A percentile compares a stretch with the other conserved stretches of the same genome.
phyloP scores from a whole-genome alignment of 768 basidiomycete species.

The Podaxis sp. region DNA sequence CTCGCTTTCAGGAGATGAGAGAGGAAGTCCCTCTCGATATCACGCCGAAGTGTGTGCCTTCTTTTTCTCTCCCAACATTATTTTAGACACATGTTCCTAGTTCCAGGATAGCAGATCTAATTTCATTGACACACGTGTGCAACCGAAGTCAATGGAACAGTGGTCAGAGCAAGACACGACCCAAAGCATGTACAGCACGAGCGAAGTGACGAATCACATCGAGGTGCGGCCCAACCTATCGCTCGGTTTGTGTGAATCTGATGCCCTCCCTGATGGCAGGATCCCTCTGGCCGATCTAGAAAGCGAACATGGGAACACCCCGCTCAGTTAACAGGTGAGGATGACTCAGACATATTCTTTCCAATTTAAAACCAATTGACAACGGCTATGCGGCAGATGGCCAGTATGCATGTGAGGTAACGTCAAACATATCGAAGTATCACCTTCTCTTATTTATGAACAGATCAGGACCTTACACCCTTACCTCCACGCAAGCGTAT shows the following conservation, averaged over 20 bases:
- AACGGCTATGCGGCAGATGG: conserved; percentile 28
- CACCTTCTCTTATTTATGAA: conserved; percentile 22
- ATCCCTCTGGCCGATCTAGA: conserved; percentile 40
- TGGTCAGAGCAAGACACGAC: conserved; percentile 43
- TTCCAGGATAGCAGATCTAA: conserved; percentile 26
- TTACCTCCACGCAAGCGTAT: conserved; percentile 63
- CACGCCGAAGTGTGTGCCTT: conserved; percentile 36
- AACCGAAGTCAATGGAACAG: conserved; percentile 41
- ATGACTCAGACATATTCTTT: conserved; percentile 12
- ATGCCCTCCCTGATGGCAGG: conserved; percentile 29
- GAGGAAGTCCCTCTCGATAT: conserved; percentile 45
- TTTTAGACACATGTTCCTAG: conserved; percentile 25
- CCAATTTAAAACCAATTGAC: conserved; percentile 11
- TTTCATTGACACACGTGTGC: conserved; percentile 41
- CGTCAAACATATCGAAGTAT: conserved; percentile 22
- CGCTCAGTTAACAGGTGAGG: conserved; percentile 42
- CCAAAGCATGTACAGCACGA: conserved; percentile 40
- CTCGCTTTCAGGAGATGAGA: conserved; percentile 50
- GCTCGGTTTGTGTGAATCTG: not conserved
- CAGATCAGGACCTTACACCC: conserved; percentile 47
- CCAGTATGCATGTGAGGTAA: conserved; percentile 50
- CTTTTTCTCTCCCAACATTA: conserved; percentile 8
- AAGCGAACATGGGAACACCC: conserved; percentile 66
- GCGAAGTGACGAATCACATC: conserved; percentile 40
- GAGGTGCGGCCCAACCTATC: conserved; percentile 35